Evolutionary conservation across 2,329 filamentous ascomycete species (phyloP), one percentile per base, ranked within the genome.

Genomic region (Epichloe typhina): DNA sequence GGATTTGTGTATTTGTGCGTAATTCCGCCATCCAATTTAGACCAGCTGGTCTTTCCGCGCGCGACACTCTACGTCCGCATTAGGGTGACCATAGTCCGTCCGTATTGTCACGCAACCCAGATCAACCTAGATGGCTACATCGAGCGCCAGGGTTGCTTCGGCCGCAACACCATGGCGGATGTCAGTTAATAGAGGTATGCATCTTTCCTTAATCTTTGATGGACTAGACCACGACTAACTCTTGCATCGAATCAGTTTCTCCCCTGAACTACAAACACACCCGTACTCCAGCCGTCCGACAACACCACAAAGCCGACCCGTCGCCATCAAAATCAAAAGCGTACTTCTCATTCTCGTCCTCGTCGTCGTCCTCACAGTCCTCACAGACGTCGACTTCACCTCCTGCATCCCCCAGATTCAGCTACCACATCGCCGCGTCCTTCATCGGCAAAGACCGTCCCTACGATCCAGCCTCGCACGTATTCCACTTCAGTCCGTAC

Each of bases 361-460:
- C 55, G 21, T 36, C 40, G 40, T 55, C 55, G 23, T 17, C 31
- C 23, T 39, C 46, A 36, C 33, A 23, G 19, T 31, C 47, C 23
- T 39, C 46, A 26, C 39, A 23, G 19, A 31, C 47, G 13, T 45
- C 62, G 48, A 58, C 61, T 42, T 55, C 59, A 42, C 42, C 55
- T 12, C 53, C 62, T n/a, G 38, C 56, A 17, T 52, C 59, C 45
- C 66, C 66, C 19, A 62, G 59, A 46, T 79, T 87, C 61, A 78
- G 77, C 49, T 89, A 88, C 64, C 76, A 84, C 56, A 75, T 88
- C 53, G 83, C 85, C 33, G 84, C 84, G 5, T 86, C 86, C 5
- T 89, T 85, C 61, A 84, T 83, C 46, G 84, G 79, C 52, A 91
- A 91, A 65, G 78, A 82, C 58, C 76, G 75, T 43, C 74, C 74